These are phyloP conservation scores for Chamaecrista fasciculata DNA, from an alignment of 306 rosid species.

Conservation along the genomic window DNA sequence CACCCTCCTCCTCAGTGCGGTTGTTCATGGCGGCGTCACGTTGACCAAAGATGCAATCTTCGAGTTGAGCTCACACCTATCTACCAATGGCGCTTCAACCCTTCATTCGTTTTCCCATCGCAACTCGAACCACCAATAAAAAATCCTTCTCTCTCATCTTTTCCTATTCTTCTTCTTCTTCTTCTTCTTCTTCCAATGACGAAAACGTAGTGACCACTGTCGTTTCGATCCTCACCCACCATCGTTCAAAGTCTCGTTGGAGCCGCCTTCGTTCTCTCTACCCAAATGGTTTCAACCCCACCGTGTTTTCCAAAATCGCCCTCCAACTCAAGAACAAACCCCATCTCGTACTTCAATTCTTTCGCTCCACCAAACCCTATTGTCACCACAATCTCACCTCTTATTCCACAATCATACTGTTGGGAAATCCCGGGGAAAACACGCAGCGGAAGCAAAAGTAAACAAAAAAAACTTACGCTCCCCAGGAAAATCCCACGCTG, in stretches of 20 bases:
- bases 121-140: constrained; percentile 10
- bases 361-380: constrained; percentile 45
- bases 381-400: constrained; percentile 62
- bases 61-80: background rate
- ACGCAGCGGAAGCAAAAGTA: too few relatives aligned
- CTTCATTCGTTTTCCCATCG: constrained; percentile 26
- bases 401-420: too few relatives aligned
- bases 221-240: constrained; percentile 60
- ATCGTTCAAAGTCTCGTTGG: constrained; percentile 84
- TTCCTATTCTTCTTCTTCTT: background rate
- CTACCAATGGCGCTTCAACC: constrained; percentile 39
- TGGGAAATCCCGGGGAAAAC: too few relatives aligned
- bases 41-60: background rate
- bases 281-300: constrained; percentile 53
- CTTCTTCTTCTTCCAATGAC: background rate
- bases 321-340: too few relatives aligned
- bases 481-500: too few relatives aligned
- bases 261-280: constrained; percentile 46
- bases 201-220: constrained; percentile 28
- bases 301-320: too few relatives aligned
- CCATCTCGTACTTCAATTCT: too few relatives aligned
- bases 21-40: background rate
- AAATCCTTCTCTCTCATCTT: constrained; percentile 15
- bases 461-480: too few relatives aligned
- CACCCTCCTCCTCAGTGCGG: too few relatives aligned